Percentiles rank a stretch among this genome's conserved stretches.
These are phyloP conservation scores for Fusarium anguioides DNA, from an alignment of 2,329 filamentous ascomycete genomes.

Conservation along the genomic window DNA sequence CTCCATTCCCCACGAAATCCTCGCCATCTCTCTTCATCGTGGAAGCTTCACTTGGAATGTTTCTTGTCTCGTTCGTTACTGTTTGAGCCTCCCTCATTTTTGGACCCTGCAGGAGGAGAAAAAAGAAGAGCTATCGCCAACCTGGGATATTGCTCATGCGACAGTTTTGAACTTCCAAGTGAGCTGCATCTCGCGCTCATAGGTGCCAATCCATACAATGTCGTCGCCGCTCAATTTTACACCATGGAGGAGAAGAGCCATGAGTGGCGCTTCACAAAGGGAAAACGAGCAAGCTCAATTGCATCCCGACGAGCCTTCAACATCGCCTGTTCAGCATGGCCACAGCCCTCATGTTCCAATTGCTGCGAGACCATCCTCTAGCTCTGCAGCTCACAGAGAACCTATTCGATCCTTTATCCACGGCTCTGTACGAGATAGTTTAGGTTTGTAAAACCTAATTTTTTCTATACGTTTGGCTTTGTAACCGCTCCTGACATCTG, in stretches of 20 bases:
- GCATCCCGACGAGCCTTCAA: constrained; percentile 45
- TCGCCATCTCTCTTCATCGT: constrained; percentile 32
- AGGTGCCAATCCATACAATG: constrained; percentile 51
- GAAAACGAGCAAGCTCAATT: constrained; percentile 36
- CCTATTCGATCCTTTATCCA: constrained; percentile 79
- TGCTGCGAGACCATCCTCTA: constrained; percentile 54
- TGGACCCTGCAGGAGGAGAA: not conserved
- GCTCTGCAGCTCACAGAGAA: constrained; percentile 63
- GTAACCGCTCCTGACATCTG: not conserved
- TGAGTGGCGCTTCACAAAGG: constrained; percentile 52
- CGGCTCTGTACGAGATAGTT: constrained; percentile 68
- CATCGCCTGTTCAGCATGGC: constrained; percentile 32
- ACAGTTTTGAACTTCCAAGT: constrained; percentile 19
- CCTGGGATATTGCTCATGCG: constrained; percentile 31
- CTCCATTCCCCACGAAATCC: constrained; percentile 42
- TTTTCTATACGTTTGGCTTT: not conserved
- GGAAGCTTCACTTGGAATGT: constrained; percentile 38
- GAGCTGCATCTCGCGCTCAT: constrained; percentile 28
- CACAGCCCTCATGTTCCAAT: constrained; percentile 33
- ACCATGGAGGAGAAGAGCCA: constrained; percentile 59
- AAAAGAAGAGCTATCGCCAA: not conserved
- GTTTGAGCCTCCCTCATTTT: constrained; percentile 25
- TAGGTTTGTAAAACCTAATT: constrained; percentile 57
- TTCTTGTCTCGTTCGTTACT: constrained; percentile 21
- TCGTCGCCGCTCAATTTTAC: constrained; percentile 61